Conservation (phyloP, 306 rosid species). For the Dryas octopetala region DNA sequence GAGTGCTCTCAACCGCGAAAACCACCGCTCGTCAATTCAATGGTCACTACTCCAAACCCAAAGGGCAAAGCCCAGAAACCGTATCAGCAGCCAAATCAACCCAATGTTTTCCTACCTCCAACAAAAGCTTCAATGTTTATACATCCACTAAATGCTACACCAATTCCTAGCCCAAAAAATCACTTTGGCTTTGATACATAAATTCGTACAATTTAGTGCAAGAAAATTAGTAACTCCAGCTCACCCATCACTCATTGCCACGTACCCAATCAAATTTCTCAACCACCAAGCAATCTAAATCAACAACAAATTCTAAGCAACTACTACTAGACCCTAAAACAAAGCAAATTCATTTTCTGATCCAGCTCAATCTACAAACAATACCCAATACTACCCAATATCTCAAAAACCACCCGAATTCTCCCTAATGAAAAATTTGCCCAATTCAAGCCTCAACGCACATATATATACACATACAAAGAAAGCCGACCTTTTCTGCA, state of each 20-base stretch:
- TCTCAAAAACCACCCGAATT: slow-evolving; percentile 31
- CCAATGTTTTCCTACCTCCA: slow-evolving; percentile 4
- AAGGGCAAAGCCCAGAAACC: slow-evolving; percentile 5
- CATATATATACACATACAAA: slow-evolving; percentile 29
- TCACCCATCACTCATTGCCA: slow-evolving; percentile 21
- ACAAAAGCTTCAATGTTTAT: not conserved
- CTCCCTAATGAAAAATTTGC: slow-evolving; percentile 16
- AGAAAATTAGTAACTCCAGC: slow-evolving; percentile 24
- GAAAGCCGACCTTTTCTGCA: slow-evolving; percentile 24
- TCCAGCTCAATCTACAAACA: slow-evolving; percentile 49
- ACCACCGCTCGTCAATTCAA: slow-evolving; percentile 29
- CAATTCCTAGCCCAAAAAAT: slow-evolving; percentile 29
- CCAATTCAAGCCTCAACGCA: slow-evolving; percentile 25
- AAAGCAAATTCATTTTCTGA: slow-evolving; percentile 41
- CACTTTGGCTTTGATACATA: not conserved
- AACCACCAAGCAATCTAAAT: slow-evolving; percentile 26
- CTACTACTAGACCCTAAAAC: slow-evolving; percentile 28
- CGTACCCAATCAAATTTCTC: slow-evolving; percentile 24
- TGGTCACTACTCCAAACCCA: slow-evolving; percentile 25
- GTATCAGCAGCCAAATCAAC: slow-evolving; percentile 14
- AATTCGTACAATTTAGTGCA: slow-evolving; percentile 19
- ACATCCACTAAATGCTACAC: slow-evolving; percentile 16
- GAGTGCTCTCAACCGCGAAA: slow-evolving; percentile 24
- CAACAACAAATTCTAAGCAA: slow-evolving; percentile 10
- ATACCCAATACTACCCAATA: slow-evolving; percentile 25